Conservation (phyloP, 176 grass and related monocot species). For the Musa itinerans region DNA sequence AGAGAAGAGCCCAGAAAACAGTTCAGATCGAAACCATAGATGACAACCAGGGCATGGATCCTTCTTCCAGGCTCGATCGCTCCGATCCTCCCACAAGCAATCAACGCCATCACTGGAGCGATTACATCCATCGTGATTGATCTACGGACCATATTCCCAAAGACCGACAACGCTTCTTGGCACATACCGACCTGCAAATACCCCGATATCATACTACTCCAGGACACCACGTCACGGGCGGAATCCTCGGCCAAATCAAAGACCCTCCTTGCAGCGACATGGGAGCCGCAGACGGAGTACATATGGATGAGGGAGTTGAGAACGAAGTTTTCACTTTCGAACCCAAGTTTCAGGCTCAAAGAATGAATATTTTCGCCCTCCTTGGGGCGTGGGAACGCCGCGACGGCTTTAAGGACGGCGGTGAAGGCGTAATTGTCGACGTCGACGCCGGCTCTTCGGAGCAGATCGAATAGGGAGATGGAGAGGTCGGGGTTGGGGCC, state of each 20-base stretch:
- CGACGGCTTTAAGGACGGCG: conserved; percentile 45
- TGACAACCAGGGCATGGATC: conserved; percentile 51
- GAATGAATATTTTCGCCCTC: conserved; percentile 54
- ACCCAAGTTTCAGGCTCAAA: conserved; percentile 52
- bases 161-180: conserved; percentile 41
- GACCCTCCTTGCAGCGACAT: conserved; percentile 42
- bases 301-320: conserved; percentile 72
- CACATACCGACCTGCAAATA: conserved; percentile 47
- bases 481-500: conserved; percentile 37
- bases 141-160: conserved; percentile 41
- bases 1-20: conserved; percentile 66
- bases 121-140: conserved; percentile 49
- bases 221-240: conserved; percentile 57
- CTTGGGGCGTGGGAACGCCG: conserved; percentile 29
- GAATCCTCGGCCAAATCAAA: conserved; percentile 43
- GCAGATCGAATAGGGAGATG: conserved; percentile 47
- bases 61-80: conserved; percentile 29
- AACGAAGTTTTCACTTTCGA: conserved; percentile 57
- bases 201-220: conserved; percentile 80
- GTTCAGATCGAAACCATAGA: conserved; percentile 60
- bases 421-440: conserved; percentile 64
- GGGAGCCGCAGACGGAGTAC: conserved; percentile 56
- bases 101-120: conserved; percentile 59
- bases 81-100: conserved; percentile 59
- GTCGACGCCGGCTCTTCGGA: conserved; percentile 28